Base-by-base conservation (phyloP, 495 filamentous ascomycete genomes). In the Tuber calosporum region DNA sequence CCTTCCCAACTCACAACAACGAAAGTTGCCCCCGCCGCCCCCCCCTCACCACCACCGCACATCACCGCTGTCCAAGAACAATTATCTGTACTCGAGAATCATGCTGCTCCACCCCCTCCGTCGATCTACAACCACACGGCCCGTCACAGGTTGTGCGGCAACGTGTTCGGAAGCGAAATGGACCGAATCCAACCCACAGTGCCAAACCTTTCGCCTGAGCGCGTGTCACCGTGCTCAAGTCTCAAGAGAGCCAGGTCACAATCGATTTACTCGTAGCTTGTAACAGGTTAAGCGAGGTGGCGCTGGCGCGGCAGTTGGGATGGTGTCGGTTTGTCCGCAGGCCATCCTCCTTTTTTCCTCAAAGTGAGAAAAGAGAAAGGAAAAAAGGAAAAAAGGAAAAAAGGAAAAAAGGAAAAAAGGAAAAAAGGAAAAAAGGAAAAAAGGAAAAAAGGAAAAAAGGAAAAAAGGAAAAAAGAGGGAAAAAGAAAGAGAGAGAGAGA, bases 71-170 rank as follows among this genome's bases (percentile, higher is more conserved):
- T 75, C 73, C 69, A 66, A 73, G 45, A 39, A 38, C 66, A 69
- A 68, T 76, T 40, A 72, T 69, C 74, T 62, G 74, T 73, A 77
- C n/a, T n/a, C n/a, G n/a, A n/a, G n/a, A n/a, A n/a, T 67, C 69
- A 76, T 76, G 53, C 66, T 77, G 48, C 70, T 73, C 53, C 70
- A 45, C 42, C 67, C 66, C 39, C 77, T 76, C 76, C 70, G 76
- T 70, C 77, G 77, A 79, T 79, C 77, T 79, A 79, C 72, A 79
- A 69, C 67, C 53, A 79, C 73, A 79, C 77, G 77, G 77, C 77
- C 77, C 77, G 77, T 75, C 77, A 79, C 70, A 79, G 70, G 68
- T 79, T 79, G 43, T 69, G 77, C 77, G 73, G 76, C 62, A 79
- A 79, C 75, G 77, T 79, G 77, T 72, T 74, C 72, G 77, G 77